Evolutionary conservation across 2,329 filamentous ascomycete species (phyloP).

Genomic region (Fusarium oxysporum): DNA sequence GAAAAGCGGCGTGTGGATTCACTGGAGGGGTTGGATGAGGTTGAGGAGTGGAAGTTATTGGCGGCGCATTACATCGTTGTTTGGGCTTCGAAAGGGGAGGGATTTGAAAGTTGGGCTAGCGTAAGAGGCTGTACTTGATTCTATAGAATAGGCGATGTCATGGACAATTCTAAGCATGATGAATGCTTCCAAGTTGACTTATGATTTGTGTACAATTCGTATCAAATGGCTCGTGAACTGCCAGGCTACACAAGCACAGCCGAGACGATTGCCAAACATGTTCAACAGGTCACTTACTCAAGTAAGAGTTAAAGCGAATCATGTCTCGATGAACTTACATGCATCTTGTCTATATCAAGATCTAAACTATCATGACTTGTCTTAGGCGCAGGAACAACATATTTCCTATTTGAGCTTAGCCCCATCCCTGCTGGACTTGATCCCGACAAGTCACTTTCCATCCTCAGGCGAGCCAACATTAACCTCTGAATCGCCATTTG

Average conservation of each 20-base stretch:
- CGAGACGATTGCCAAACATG: neutral
- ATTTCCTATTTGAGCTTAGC: constrained; percentile 27
- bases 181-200: neutral
- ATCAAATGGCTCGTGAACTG: neutral
- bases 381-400: constrained; percentile 2
- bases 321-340: neutral
- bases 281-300: rapidly evolving
- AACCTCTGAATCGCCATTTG: neutral
- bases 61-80: constrained; percentile 89
- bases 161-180: no score
- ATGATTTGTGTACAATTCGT: neutral
- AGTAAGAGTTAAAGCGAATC: neutral
- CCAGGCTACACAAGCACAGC: neutral
- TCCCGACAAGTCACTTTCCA: neutral
- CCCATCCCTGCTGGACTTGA: neutral
- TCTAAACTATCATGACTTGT: neutral
- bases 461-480: neutral
- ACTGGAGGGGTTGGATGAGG: constrained; percentile 90
- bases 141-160: neutral
- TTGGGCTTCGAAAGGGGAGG: constrained; percentile 78
- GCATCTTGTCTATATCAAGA: neutral
- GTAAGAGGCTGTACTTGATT: constrained; percentile 17
- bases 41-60: constrained; percentile 92
- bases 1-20: constrained; percentile 85
- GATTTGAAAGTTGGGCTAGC: constrained; percentile 36